phyloP scores from a whole-genome alignment of 129 eudicot genomes.

The Arctium minus region DNA sequence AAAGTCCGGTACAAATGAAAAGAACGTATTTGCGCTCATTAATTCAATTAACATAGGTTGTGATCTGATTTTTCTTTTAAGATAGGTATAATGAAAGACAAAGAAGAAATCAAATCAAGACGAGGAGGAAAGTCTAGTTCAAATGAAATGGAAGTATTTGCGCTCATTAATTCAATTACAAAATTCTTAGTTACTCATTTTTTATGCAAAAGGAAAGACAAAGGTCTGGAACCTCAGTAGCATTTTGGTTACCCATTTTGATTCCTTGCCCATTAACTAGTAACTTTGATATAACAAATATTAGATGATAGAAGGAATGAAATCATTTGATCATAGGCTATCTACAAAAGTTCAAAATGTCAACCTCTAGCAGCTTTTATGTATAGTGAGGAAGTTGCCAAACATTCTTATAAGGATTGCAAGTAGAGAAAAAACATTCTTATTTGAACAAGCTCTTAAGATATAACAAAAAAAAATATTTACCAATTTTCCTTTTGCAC shows the following conservation, averaged over 20 bases:
- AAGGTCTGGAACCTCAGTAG: not conserved
- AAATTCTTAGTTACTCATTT: not conserved
- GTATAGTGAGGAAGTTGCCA: no score
- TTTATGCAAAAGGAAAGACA: not conserved
- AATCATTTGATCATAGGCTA: not conserved
- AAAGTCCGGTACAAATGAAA: no score
- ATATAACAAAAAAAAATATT: no score
- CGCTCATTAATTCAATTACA: not conserved
- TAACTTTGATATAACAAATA: not conserved
- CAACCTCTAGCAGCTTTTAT: no score
- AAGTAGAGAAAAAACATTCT: no score
- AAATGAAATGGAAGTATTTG: not conserved
- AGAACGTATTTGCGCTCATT: no score
- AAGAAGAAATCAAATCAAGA: not conserved
- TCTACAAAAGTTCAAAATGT: no score
- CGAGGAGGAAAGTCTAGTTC: not conserved
- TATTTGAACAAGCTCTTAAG: no score
- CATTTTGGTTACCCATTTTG: not conserved
- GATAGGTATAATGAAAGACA: not conserved
- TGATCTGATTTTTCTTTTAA: no score
- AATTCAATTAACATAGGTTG: no score
- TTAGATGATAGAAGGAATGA: not conserved
- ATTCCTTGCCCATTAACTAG: not conserved
- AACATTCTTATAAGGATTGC: no score
- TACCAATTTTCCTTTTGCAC: no score